These are phyloP conservation scores for Nicotiana knightiana DNA, from an alignment of 257 asterid species.

Conservation along the genomic window DNA sequence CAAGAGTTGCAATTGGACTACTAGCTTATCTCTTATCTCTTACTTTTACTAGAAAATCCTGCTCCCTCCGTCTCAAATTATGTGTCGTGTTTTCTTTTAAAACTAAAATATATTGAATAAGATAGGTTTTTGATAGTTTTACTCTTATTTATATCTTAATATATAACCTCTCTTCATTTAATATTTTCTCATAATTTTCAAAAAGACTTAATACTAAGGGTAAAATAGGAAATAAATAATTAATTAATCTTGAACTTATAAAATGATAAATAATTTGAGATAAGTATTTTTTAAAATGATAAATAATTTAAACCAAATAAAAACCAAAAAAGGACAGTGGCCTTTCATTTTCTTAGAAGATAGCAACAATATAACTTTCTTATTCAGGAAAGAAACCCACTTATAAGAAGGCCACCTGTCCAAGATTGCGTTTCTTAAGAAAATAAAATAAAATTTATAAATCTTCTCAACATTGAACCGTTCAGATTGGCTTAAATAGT, in stretches of 20 bases:
- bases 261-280: too few relatives aligned
- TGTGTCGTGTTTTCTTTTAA: too few relatives aligned
- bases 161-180: too few relatives aligned
- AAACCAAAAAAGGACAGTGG: neutral
- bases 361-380: neutral
- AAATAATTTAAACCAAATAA: neutral
- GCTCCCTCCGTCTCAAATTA: too few relatives aligned
- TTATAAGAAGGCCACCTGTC: conserved; percentile 15
- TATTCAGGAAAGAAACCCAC: neutral
- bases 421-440: neutral
- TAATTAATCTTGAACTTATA: too few relatives aligned
- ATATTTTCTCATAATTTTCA: too few relatives aligned
- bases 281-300: too few relatives aligned
- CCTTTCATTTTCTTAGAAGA: neutral
- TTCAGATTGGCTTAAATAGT: conserved; percentile 4
- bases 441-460: neutral
- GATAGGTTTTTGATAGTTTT: too few relatives aligned
- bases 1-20: neutral
- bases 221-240: too few relatives aligned
- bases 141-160: neutral
- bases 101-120: too few relatives aligned
- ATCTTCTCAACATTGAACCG: conserved; percentile 2
- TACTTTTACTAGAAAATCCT: neutral
- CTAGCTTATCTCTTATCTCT: neutral
- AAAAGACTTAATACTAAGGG: too few relatives aligned